phyloP scores from a whole-genome alignment of 345 rosid genomes.

The Kandelia obovata region DNA sequence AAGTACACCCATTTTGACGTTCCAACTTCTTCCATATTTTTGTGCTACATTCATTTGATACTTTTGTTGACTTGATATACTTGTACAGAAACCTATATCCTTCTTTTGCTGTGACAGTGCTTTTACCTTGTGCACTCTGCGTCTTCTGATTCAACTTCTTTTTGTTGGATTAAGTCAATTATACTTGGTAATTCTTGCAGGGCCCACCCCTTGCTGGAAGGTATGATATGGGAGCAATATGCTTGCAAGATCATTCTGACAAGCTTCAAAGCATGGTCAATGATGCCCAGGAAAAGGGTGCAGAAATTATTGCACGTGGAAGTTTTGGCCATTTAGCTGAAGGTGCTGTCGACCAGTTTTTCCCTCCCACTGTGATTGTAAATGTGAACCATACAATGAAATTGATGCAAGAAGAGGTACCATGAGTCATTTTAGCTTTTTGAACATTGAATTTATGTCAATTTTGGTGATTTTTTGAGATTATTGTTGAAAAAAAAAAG shows the following conservation, averaged over 20 bases:
- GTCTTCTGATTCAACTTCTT: not conserved
- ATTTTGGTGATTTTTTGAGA: no score
- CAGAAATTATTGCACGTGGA: slow-evolving; percentile 82
- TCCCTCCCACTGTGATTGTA: slow-evolving; percentile 83
- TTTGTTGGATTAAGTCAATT: no score
- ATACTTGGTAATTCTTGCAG: slow-evolving; percentile 34
- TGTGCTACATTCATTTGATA: not conserved
- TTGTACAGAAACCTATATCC: not conserved
- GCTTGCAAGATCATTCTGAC: slow-evolving; percentile 92
- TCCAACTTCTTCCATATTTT: not conserved
- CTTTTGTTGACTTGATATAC: not conserved
- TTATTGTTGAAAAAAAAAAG: no score
- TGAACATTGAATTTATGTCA: not conserved
- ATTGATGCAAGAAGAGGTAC: slow-evolving; percentile 99
- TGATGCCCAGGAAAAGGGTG: slow-evolving; percentile 92
- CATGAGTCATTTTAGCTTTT: not conserved
- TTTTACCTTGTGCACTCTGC: not conserved
- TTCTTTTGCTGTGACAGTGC: not conserved
- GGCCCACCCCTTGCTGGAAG: slow-evolving; percentile 89
- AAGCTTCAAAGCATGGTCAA: slow-evolving; percentile 75
- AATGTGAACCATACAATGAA: slow-evolving; percentile 83
- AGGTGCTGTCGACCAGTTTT: slow-evolving; percentile 94
- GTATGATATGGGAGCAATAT: slow-evolving; percentile 98
- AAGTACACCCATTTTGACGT: slow-evolving; percentile 34
- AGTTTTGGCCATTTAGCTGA: slow-evolving; percentile 88